Evolutionary conservation across 2,329 filamentous ascomycete species (phyloP), one percentile per base, ranked within the genome.

Genomic region (Ceratocystis ficicola): DNA sequence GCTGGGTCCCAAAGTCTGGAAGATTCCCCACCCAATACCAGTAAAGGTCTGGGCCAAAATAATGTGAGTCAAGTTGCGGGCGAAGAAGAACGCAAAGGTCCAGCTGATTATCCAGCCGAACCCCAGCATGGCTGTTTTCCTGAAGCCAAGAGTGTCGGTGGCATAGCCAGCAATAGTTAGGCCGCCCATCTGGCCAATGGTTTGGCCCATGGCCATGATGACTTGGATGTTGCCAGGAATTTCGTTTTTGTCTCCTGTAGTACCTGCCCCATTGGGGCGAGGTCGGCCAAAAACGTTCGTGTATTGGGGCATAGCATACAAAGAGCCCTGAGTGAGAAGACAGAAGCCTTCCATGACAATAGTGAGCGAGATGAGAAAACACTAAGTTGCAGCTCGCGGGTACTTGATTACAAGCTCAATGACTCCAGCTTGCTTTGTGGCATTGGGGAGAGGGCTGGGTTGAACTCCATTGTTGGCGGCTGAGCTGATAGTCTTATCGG

Each of bases 161-260:
- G 78, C 66, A 55, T 73, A 72, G 20, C 79, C 79, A 66, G 76
- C 76, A 50, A 78, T 63, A 30, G 76, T 70, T 1, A 79, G 72
- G 0, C 80, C 80, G 2, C 79, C n/a, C 20, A 82, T 78, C 48
- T 76, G 74, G 7, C 79, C 80, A 17, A 77, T 73, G 5, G 74
- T 71, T 2, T 75, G 73, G 4, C 74, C 78, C 52, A 77, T 77
- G 48, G 73, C 72, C 0, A 82, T 72, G 0, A 74, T 77, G 3
- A 77, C 74, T 70, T 80, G 78, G 78, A 80, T 82, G 2, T 74
- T 69, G 0, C 77, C 75, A 1, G 76, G 73, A 25, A 82, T 72
- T 68, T 79, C 72, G 59, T 71, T 71, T 6, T 69, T 69, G 20
- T 71, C 71, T 28, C 70, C 63, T 17, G 50, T 44, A 52, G 62